Base-by-base conservation (phyloP, 2,329 filamentous ascomycete genomes). In the Hymenoscyphus infarciens region DNA sequence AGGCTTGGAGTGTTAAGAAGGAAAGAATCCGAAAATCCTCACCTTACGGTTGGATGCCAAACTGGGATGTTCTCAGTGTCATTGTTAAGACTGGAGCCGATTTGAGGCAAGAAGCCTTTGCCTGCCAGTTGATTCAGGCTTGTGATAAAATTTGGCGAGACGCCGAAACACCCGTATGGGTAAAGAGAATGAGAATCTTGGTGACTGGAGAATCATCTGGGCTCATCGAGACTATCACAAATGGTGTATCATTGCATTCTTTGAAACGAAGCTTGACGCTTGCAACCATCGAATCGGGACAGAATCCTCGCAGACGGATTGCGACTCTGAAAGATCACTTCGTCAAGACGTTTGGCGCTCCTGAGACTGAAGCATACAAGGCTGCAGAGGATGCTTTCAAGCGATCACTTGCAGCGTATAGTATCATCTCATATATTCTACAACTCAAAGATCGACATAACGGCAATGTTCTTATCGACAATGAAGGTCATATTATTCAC, bases 401-500 rank as follows among this genome's bases (percentile, higher is more conserved):
- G 69, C 83, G 88, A 59, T 92, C 88, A n/a, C 81, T 95, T 31
- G 91, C 91, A 5, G 91, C 90, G 6, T 95, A 95, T 76, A 93
- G 90, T 77, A 87, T 94, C 67, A 91, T 95, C 65, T 91, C 87
- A 62, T 95, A 95, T 73, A 80, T 95, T 57, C 80, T 95, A 60
- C 91, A 95, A 75, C 84, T 95, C 64, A 95, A 95, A 74, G 91
- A 95, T 72, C 83, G 91, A 13, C 91, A 95, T 74, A 95, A 95
- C 73, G 91, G 91, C 61, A 95, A 95, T 72, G 89, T 95, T 15
- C 82, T 95, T 64, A 89, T 95, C 70, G 91, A 94, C 75, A 92
- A 90, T 71, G 88, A 91, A 74, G 91, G 91, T 10, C 91, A 95
- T 73, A 92, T 94, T 62, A 87, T 95, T 64, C 91, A 95, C 73